Evolutionary conservation across 495 filamentous ascomycete species (phyloP).

Genomic region (Aspergillus haitiensis): DNA sequence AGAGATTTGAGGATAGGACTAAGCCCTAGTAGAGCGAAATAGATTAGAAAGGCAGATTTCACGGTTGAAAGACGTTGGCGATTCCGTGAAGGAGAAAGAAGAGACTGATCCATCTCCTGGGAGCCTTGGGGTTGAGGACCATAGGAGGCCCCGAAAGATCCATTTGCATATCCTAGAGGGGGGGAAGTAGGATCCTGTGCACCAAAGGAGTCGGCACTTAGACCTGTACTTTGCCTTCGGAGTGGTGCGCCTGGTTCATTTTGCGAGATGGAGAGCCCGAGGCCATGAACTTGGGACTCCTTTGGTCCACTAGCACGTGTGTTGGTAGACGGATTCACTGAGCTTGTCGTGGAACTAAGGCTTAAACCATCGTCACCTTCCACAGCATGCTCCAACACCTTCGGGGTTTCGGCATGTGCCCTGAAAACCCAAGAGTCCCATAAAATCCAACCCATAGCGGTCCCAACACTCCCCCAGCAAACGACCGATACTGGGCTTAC

Average conservation of each 20-base stretch:
- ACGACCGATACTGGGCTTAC: conserved; percentile 86
- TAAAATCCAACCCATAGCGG: conserved; percentile 82
- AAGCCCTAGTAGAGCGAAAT: conserved; percentile 83
- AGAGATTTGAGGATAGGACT: conserved; percentile 94
- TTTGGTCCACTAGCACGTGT: conserved; percentile 28
- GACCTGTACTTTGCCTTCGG: conserved; percentile 23
- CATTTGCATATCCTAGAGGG: conserved; percentile 12
- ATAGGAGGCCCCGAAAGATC: conserved; percentile 5
- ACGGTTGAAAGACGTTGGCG: conserved; percentile 68
- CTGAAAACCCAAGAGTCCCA: conserved; percentile 85
- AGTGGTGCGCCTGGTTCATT: conserved; percentile 20
- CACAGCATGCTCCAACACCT: conserved; percentile 34
- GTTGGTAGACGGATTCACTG: conserved; percentile 32
- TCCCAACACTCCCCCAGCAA: conserved; percentile 76
- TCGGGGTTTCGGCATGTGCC: conserved; percentile 52
- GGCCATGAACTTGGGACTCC: conserved; percentile 43
- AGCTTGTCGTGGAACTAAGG: conserved; percentile 47
- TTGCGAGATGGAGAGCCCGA: conserved; percentile 47
- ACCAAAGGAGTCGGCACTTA: conserved; percentile 20
- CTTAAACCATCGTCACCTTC: conserved; percentile 49
- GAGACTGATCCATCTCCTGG: conserved; percentile 28
- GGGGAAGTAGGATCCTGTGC: conserved; percentile 23
- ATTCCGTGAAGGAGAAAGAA: conserved; percentile 56
- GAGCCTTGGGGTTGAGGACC: conserved; percentile 14
- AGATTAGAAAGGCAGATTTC: conserved; percentile 93